phyloP scores from a whole-genome alignment of 2,329 filamentous ascomycete species.

The Mycosphaerella arachidis region DNA sequence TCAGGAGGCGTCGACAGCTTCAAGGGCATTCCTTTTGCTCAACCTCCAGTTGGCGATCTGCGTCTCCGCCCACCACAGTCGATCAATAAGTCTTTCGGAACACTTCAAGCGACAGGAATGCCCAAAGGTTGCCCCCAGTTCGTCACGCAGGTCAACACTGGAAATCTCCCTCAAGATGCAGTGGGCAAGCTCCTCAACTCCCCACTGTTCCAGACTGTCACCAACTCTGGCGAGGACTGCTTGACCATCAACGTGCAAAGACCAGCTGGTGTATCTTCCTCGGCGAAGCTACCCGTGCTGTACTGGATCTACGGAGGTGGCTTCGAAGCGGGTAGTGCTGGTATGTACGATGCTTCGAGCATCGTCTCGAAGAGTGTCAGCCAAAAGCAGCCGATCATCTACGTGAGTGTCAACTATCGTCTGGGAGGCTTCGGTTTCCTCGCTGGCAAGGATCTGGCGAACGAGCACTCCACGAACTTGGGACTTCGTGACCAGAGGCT shows the following conservation, averaged over 20 bases:
- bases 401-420: conserved; percentile 70
- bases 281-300: conserved; percentile 43
- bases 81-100: conserved; percentile 55
- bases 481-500: conserved; percentile 32
- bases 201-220: conserved; percentile 36
- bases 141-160: conserved; percentile 46
- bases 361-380: conserved; percentile 41
- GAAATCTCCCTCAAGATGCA: conserved; percentile 34
- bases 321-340: conserved; percentile 38
- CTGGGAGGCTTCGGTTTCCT: conserved; percentile 35
- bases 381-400: conserved; percentile 62
- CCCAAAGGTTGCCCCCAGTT: conserved; percentile 66
- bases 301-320: conserved; percentile 49
- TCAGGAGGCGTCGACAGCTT: conserved; percentile 59
- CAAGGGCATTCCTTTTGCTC: conserved; percentile 70
- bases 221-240: conserved; percentile 41
- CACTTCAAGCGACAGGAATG: conserved; percentile 54
- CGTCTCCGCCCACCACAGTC: conserved; percentile 66
- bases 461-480: conserved; percentile 34
- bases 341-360: conserved; percentile 40
- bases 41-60: conserved; percentile 61
- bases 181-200: conserved; percentile 37
- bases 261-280: conserved; percentile 35
- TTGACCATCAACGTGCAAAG: conserved; percentile 36
- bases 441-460: conserved; percentile 30